Base-by-base conservation (phyloP, 2,329 filamentous ascomycete species). In the Xylaria sp. region DNA sequence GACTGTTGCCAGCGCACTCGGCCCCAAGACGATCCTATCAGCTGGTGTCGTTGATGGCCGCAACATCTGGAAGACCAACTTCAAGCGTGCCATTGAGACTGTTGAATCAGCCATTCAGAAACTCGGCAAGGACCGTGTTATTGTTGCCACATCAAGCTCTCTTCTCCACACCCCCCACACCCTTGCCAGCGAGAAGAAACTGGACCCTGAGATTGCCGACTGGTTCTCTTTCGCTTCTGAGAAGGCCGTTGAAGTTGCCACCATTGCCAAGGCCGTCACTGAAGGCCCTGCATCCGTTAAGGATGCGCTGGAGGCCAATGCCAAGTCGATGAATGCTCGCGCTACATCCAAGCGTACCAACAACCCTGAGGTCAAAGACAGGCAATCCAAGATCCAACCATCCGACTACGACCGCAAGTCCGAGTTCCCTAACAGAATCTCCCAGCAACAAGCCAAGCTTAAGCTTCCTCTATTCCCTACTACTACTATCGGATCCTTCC, bases 31-130 rank as follows among this genome's bases (percentile, higher is more conserved):
- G 81, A 84, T 94, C 76, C 91, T 99, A 75, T 99, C 96, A 75
- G 92, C 91, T 74, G 96, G 96, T 93, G 92, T 99, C 77, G 96
- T 99, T 76, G 94, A 99, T 79, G 96, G 96, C 79, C 94, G 96
- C 80, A 99, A 99, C 90, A 98, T 99, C 88, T 99, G 96, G 96
- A 99, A 99, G 93, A 98, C 94, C 85, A 97, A 98, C 91, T 92
- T 98, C 87, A 92, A 97, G 90, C 90, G 90, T 78, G 94, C 96
- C 80, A 97, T 99, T 74, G 94, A 96, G 87, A 89, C 86, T 74
- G 92, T 96, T 71, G 94, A 98, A 90, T 87, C 89, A 70, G 96
- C 95, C 74, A 87, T 98, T 78, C 93, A 98, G 87, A 89, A 97
- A 87, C 90, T 99, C 73, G 95, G 96, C 86, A 95, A 97, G 89